These are phyloP conservation scores for Trichoderma aggressivum DNA, from an alignment of 2,329 filamentous ascomycete genomes.

Conservation along the genomic window DNA sequence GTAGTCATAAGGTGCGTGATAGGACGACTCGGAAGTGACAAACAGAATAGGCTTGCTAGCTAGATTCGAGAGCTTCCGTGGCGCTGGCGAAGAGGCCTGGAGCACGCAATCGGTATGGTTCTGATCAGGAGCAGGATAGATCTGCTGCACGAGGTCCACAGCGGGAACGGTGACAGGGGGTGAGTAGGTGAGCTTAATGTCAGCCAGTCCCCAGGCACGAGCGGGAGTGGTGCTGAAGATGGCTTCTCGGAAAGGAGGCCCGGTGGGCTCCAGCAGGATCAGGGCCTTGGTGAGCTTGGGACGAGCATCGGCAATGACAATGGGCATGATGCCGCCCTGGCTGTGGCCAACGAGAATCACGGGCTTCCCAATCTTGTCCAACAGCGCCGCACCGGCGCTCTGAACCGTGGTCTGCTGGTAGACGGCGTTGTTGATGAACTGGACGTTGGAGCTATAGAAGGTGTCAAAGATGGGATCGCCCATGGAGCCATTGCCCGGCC, in stretches of 20 bases:
- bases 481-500: constrained; percentile 39
- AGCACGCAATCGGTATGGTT: constrained; percentile 30
- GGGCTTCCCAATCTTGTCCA: constrained; percentile 42
- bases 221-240: constrained; percentile 35
- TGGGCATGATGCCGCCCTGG: constrained; percentile 42
- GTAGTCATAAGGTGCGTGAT: constrained; percentile 46
- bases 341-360: constrained; percentile 44
- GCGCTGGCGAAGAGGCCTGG: constrained; percentile 29
- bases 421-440: constrained; percentile 33
- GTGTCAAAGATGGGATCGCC: constrained; percentile 41
- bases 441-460: constrained; percentile 40
- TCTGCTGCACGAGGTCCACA: constrained; percentile 33
- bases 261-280: constrained; percentile 44
- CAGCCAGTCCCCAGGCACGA: constrained; percentile 45
- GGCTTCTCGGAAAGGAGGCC: constrained; percentile 45
- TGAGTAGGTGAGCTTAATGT: constrained; percentile 47
- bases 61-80: constrained; percentile 21
- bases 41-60: constrained; percentile 22
- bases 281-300: constrained; percentile 41
- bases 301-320: constrained; percentile 41
- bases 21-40: constrained; percentile 41
- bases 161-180: constrained; percentile 39
- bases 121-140: constrained; percentile 24
- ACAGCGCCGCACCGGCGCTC: constrained; percentile 39
- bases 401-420: constrained; percentile 38